phyloP scores from a whole-genome alignment of 177 flowering plant genomes.

The Vitis hybrid region DNA sequence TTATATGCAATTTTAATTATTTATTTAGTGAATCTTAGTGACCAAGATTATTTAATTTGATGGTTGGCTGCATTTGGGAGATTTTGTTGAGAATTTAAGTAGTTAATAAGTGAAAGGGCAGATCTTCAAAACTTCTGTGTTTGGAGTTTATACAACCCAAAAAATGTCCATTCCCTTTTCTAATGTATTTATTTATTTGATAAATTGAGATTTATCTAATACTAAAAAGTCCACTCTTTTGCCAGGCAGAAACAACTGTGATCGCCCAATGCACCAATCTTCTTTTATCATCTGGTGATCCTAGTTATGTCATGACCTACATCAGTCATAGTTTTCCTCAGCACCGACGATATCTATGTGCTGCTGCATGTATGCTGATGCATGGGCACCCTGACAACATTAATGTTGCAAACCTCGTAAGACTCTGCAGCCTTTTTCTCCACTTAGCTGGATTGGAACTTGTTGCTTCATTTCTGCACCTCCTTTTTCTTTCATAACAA shows the following conservation, averaged over 20 bases:
- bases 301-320: slow-evolving; percentile 77
- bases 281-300: slow-evolving; percentile 87
- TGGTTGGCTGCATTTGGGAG: too few relatives aligned
- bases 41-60: too few relatives aligned
- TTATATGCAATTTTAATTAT: too few relatives aligned
- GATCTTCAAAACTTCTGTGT: too few relatives aligned
- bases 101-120: background rate
- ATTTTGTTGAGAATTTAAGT: too few relatives aligned
- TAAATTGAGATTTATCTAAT: slow-evolving; percentile 3
- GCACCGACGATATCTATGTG: slow-evolving; percentile 86
- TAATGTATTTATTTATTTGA: background rate
- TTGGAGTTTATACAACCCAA: background rate
- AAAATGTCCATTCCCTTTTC: background rate
- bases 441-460: background rate
- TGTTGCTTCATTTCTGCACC: background rate
- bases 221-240: slow-evolving; percentile 13
- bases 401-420: slow-evolving; percentile 80
- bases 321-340: slow-evolving; percentile 83
- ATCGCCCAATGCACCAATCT: slow-evolving; percentile 90
- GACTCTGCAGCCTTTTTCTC: slow-evolving; percentile 11
- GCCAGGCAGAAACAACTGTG: slow-evolving; percentile 90
- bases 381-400: slow-evolving; percentile 88
- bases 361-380: slow-evolving; percentile 98
- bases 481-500: background rate
- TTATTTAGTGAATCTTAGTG: too few relatives aligned